Evolutionary conservation across 2,329 filamentous ascomycete genomes (phyloP).

Genomic region (Parastagonospora nodorum): DNA sequence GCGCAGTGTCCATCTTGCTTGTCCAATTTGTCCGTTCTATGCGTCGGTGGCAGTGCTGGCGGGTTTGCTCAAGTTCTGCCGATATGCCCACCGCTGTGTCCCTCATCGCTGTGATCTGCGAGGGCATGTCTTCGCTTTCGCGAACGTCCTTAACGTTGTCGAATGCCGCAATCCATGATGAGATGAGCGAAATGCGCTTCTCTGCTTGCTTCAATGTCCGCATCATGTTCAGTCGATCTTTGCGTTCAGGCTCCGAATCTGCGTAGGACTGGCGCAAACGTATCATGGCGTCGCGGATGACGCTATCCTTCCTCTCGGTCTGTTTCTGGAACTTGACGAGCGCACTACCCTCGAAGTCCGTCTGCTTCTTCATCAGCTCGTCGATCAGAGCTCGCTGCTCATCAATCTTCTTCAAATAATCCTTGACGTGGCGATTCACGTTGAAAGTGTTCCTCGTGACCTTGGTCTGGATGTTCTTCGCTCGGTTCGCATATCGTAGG

Average conservation of each 20-base stretch:
- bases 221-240: constrained; percentile 78
- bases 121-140: constrained; percentile 72
- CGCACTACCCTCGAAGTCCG: constrained; percentile 80
- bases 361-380: constrained; percentile 90
- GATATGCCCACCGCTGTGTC: constrained; percentile 89
- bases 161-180: constrained; percentile 90
- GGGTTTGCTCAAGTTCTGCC: constrained; percentile 84
- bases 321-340: constrained; percentile 92
- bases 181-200: constrained; percentile 82
- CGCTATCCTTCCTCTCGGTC: constrained; percentile 77
- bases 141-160: constrained; percentile 77
- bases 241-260: constrained; percentile 74
- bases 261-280: constrained; percentile 85
- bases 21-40: constrained; percentile 85
- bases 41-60: constrained; percentile 87
- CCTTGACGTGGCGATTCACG: constrained; percentile 98
- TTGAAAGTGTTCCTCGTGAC: constrained; percentile 99
- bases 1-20: constrained; percentile 80
- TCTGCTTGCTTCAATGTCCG: constrained; percentile 83
- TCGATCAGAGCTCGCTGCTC: constrained; percentile 98
- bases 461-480: constrained; percentile 99
- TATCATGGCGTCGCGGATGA: constrained; percentile 76
- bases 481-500: constrained; percentile 92
- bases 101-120: constrained; percentile 66
- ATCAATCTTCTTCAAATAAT: constrained; percentile 98